Conservation (phyloP, 257 asterid genomes). For the Knoxia roxburghii region DNA sequence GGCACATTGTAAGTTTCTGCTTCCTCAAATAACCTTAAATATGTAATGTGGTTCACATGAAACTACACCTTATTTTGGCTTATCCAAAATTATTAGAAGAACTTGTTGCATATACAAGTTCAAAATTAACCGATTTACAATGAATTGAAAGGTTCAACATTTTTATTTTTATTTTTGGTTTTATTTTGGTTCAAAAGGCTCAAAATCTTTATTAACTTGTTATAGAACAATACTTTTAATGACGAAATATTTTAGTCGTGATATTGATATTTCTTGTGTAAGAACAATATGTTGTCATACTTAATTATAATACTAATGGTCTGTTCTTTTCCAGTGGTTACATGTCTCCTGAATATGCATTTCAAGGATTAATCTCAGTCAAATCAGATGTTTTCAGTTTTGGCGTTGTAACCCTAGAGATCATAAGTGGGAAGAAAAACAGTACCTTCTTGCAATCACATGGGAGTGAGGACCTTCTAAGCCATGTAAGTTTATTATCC, state of each 20-base stretch:
- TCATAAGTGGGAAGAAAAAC: conserved; percentile 20
- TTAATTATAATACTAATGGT: not conserved
- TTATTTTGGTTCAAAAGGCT: too few species aligned
- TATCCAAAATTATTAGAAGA: too few species aligned
- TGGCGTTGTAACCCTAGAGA: conserved; percentile 26
- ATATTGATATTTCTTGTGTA: not conserved
- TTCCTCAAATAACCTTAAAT: not conserved
- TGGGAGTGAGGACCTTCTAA: conserved; percentile 11
- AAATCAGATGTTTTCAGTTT: conserved; percentile 26
- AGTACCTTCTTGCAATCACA: conserved; percentile 7
- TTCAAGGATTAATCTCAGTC: conserved; percentile 14
- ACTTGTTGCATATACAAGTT: too few species aligned
- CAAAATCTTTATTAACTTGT: too few species aligned
- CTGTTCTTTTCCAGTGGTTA: conserved; percentile 21
- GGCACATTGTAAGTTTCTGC: conserved; percentile 27
- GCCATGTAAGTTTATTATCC: conserved; percentile 18
- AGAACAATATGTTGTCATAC: not conserved
- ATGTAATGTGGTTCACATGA: not conserved
- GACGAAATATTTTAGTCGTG: too few species aligned
- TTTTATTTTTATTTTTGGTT: too few species aligned
- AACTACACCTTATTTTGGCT: too few species aligned
- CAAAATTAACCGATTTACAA: too few species aligned
- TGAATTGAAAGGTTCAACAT: too few species aligned
- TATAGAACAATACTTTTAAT: too few species aligned
- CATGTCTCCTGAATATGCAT: conserved; percentile 27